A percentile compares a stretch with the other conserved stretches of the same genome.
Conservation (phyloP, 805 yeast species). For the Sporopachydermia quercuum region DNA sequence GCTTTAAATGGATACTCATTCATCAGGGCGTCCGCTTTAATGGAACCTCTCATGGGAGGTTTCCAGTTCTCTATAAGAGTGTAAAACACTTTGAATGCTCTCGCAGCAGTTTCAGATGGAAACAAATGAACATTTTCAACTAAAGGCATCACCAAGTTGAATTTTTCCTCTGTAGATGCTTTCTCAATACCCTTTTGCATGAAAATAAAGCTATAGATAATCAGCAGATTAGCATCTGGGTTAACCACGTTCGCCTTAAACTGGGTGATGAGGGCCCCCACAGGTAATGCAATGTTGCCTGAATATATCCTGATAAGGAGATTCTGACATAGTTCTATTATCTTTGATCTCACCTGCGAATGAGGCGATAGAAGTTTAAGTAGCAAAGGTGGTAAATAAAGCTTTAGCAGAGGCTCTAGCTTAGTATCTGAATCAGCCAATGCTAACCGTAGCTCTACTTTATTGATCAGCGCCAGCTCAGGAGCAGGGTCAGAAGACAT, state of each 20-base stretch:
- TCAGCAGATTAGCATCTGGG: conserved; percentile 34
- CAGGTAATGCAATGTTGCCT: conserved; percentile 47
- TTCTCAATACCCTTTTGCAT: conserved; percentile 56
- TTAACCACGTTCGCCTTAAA: too few relatives aligned
- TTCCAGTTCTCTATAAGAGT: conserved; percentile 37
- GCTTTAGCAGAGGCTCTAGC: conserved; percentile 41
- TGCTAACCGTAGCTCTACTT: conserved; percentile 72
- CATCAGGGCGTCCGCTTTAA: conserved; percentile 24
- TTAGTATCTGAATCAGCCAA: conserved; percentile 55
- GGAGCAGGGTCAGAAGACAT: too few relatives aligned
- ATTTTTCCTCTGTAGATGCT: conserved; percentile 21
- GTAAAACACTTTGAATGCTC: conserved; percentile 46
- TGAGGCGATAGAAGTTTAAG: conserved; percentile 66
- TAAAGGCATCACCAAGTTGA: conserved; percentile 30
- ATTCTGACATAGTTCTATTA: conserved; percentile 52
- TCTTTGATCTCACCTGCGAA: conserved; percentile 47
- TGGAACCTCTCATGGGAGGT: conserved; percentile 31
- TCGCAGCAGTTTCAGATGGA: conserved; percentile 28
- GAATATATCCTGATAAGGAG: conserved; percentile 52
- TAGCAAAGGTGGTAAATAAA: conserved; percentile 63
- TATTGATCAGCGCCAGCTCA: conserved; percentile 50
- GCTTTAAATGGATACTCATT: conserved; percentile 22
- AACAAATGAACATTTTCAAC: conserved; percentile 30
- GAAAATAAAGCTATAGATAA: conserved; percentile 49
- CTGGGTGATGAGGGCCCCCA: conserved; percentile 45